phyloP scores from a whole-genome alignment of 192 early-diverging fungal species.

The Coemansia sp. region DNA sequence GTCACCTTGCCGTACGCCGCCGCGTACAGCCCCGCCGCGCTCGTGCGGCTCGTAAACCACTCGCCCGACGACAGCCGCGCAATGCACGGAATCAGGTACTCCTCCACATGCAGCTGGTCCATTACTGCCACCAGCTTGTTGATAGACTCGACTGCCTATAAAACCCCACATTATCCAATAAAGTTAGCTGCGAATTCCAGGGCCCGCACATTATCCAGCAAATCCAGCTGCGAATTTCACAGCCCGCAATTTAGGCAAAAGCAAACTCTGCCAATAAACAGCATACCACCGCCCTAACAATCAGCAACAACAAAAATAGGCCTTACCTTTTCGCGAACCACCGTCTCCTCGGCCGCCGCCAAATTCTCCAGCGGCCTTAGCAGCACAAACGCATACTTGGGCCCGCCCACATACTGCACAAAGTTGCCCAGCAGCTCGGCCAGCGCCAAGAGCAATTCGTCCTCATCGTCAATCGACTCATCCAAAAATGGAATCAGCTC shows the following conservation, averaged over 20 bases:
- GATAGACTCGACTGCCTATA: slow-evolving; percentile 92
- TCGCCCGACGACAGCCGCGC: slow-evolving; percentile 89
- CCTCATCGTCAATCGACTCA: slow-evolving; percentile 99
- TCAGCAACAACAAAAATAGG: no score
- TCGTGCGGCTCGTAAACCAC: slow-evolving; percentile 98
- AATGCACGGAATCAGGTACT: slow-evolving; percentile 87
- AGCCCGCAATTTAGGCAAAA: no score
- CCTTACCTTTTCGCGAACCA: slow-evolving; percentile 96
- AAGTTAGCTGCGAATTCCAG: no score
- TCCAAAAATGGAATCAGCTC: slow-evolving; percentile 99
- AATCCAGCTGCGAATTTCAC: no score
- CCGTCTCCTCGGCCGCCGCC: slow-evolving; percentile 95
- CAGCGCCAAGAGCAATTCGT: slow-evolving; percentile 91
- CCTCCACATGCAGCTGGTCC: slow-evolving; percentile 79
- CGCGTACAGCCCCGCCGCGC: slow-evolving; percentile 91
- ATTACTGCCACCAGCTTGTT: slow-evolving; percentile 78
- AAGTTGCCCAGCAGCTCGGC: slow-evolving; percentile 94
- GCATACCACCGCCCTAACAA: no score
- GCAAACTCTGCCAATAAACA: background rate
- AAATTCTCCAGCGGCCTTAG: slow-evolving; percentile 93
- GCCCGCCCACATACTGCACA: slow-evolving; percentile 90
- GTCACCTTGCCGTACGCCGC: slow-evolving; percentile 73
- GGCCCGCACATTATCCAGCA: no score
- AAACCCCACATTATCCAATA: no score
- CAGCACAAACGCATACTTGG: slow-evolving; percentile 80